Evolutionary conservation across 2,329 filamentous ascomycete genomes (phyloP), one percentile per base, ranked within the genome.

Genomic region (Fusarium verticillioides): DNA sequence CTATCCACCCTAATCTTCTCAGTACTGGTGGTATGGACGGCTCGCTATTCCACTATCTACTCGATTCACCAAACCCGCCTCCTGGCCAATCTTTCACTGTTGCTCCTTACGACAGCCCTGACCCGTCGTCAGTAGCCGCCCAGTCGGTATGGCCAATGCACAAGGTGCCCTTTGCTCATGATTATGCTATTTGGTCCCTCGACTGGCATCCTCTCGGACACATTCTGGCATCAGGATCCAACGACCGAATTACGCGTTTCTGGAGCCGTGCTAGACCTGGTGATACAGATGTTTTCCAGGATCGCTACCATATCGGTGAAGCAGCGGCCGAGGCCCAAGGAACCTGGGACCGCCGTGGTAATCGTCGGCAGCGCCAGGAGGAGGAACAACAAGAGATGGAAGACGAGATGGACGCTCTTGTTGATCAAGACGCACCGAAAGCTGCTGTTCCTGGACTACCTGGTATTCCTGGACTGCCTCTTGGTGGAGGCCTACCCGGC

Each of bases 151-250:
- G 94, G 80, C 96, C 96, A 4, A 94, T 95, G 7, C 96, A 98
- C 84, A 93, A 91, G 78, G 84, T 98, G 37, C 90, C 93, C 12
- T 96, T 92, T 79, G 96, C 96, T 1, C 96, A 99, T 81, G 94
- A 97, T 76, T 97, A 95, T 80, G 94, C 95, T 23, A 96, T 99
- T 73, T 99, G 96, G 96, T 97, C 95, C 23, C 88, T 99, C 56
- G 95, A 98, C 84, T 99, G 96, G 95, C 96, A 99, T 80, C 96
- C 96, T 2, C 87, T 98, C 0, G 96, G 96, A 34, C 96, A 99
- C 79, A 96, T 99, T 72, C 89, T 99, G 12, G 95, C 95, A 2
- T 97, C 96, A 4, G 96, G 96, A 18, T 97, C 95, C 16, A 98
- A 99, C 81, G 96, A 99, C 81, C 92, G 96, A 44, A 95, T 97